Conservation (phyloP, 2,329 filamentous ascomycete genomes). For the Talaromyces islandicus region DNA sequence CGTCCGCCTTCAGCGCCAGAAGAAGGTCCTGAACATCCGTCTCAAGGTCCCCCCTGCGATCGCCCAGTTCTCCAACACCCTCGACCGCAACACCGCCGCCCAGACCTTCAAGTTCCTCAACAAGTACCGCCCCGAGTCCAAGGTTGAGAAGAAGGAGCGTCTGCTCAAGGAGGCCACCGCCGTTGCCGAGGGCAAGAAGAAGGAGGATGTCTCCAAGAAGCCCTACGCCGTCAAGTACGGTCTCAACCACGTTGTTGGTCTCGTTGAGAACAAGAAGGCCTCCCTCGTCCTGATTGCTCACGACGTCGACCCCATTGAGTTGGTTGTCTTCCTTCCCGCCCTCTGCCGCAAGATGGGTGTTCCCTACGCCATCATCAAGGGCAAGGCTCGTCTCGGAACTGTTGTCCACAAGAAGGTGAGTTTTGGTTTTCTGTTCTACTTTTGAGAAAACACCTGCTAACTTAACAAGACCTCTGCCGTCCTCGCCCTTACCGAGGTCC, state of each 20-base stretch:
- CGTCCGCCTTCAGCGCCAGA: conserved; percentile 91
- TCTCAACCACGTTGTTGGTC: conserved; percentile 97
- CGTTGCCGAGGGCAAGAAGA: conserved; percentile 99
- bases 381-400: conserved; percentile 97
- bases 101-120: conserved; percentile 99
- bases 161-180: conserved; percentile 96
- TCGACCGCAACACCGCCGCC: conserved; percentile 93
- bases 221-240: conserved; percentile 99
- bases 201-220: conserved; percentile 99
- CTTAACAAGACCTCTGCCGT: conserved; percentile 76
- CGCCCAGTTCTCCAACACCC: conserved; percentile 94
- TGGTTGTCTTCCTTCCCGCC: conserved; percentile 97
- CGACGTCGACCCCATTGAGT: conserved; percentile 98
- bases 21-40: conserved; percentile 95
- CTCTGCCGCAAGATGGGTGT: conserved; percentile 99
- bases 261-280: conserved; percentile 99
- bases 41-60: conserved; percentile 98
- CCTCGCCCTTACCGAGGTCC: conserved; percentile 91
- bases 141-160: conserved; percentile 99
- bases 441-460: not conserved
- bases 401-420: conserved; percentile 98
- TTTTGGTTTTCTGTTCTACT: not conserved
- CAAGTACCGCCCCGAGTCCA: conserved; percentile 99
- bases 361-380: conserved; percentile 98
- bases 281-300: conserved; percentile 96